phyloP scores from a whole-genome alignment of 805 yeast genomes.

The Martiniozyma abietophila region DNA sequence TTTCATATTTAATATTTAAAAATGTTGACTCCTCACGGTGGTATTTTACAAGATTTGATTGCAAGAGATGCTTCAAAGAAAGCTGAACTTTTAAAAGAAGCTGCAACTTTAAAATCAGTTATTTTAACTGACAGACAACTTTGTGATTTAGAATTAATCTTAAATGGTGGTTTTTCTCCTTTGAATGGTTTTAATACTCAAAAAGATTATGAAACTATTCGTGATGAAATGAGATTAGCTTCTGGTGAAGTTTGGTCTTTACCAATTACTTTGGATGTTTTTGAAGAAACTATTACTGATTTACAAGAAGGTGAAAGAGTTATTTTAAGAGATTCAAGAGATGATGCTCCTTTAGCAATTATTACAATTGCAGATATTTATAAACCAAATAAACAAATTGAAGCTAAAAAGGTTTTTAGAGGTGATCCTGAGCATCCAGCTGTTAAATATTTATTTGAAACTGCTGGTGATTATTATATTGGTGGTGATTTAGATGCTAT shows the following conservation, averaged over 20 bases:
- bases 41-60: conserved; percentile 74
- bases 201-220: conserved; percentile 61
- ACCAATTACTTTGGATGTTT: conserved; percentile 83
- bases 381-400: conserved; percentile 68
- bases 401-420: conserved; percentile 82
- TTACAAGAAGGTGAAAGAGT: conserved; percentile 51
- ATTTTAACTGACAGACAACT: conserved; percentile 76
- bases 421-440: conserved; percentile 99
- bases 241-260: conserved; percentile 83
- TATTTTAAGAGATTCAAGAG: conserved; percentile 73
- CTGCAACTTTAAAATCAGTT: conserved; percentile 38
- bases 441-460: conserved; percentile 56
- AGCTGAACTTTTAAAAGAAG: conserved; percentile 47
- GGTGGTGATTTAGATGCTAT: conserved; percentile 88
- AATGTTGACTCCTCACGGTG: conserved; percentile 89
- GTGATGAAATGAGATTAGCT: conserved; percentile 56
- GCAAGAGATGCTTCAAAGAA: conserved; percentile 67
- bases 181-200: conserved; percentile 57
- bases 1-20: too few relatives aligned
- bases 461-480: conserved; percentile 74
- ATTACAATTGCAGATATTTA: conserved; percentile 72
- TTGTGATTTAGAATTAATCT: conserved; percentile 85
- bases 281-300: conserved; percentile 36
- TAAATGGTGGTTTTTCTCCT: conserved; percentile 93
- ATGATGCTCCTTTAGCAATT: conserved; percentile 70